A percentile compares a stretch with the other conserved stretches of the same genome.
phyloP scores from a whole-genome alignment of 257 asterid genomes.

The Solanum commersonii region DNA sequence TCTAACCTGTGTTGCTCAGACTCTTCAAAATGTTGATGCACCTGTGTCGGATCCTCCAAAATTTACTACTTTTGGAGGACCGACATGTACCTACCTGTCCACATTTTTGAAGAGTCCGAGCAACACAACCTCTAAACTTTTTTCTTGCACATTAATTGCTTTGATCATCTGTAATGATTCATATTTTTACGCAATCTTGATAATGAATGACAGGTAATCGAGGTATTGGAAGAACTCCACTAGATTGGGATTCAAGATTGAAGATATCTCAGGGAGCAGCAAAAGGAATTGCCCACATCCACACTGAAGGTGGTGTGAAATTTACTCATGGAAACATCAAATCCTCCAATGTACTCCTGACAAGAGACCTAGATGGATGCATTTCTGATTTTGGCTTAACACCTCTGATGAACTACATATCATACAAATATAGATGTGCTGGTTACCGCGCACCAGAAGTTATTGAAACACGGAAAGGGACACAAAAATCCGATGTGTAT shows the following conservation, averaged over 20 bases:
- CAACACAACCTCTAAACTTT: neutral
- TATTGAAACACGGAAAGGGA: slow-evolving; percentile 49
- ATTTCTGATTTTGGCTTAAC: slow-evolving; percentile 65
- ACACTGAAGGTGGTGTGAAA: slow-evolving; percentile 49
- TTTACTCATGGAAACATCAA: slow-evolving; percentile 73
- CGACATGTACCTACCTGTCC: neutral
- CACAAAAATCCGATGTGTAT: slow-evolving; percentile 77
- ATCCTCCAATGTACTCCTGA: slow-evolving; percentile 75
- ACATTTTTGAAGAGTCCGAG: neutral
- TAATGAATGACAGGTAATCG: slow-evolving; percentile 32
- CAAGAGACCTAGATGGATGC: slow-evolving; percentile 38
- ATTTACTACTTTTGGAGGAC: too few relatives aligned
- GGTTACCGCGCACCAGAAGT: slow-evolving; percentile 95
- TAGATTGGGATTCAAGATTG: slow-evolving; percentile 82
- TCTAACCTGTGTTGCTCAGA: too few relatives aligned
- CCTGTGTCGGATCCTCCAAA: neutral
- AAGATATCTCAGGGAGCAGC: slow-evolving; percentile 74
- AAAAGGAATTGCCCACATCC: slow-evolving; percentile 66
- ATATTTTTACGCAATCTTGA: neutral
- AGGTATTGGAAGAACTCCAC: slow-evolving; percentile 30
- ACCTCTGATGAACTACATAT: slow-evolving; percentile 42
- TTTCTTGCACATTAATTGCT: neutral
- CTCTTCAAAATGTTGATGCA: neutral
- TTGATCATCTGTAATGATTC: neutral
- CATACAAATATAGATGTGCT: slow-evolving; percentile 45